Evolutionary conservation across 768 basidiomycete genomes (phyloP).

Genomic region (Clavaria fumosa): DNA sequence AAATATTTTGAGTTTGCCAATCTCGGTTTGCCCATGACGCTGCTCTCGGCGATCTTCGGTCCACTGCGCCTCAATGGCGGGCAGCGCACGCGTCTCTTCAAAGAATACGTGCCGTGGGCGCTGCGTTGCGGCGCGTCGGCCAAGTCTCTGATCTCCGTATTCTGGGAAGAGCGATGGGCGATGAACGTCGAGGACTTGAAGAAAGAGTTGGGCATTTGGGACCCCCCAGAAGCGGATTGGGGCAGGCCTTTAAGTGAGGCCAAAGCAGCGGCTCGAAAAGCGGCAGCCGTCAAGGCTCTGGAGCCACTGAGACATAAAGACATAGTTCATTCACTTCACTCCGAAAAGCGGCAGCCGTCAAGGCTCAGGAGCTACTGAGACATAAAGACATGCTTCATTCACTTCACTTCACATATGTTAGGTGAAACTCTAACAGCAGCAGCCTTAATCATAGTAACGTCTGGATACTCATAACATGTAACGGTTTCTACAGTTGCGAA

Average conservation of each 20-base stretch:
- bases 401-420: too few species aligned
- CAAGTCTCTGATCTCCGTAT: constrained; percentile 70
- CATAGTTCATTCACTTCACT: too few species aligned
- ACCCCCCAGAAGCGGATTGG: constrained; percentile 64
- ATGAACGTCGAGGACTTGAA: constrained; percentile 72
- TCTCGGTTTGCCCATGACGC: constrained; percentile 78
- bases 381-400: too few species aligned
- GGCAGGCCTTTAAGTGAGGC: constrained; percentile 50
- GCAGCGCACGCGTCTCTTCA: constrained; percentile 43
- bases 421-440: too few species aligned
- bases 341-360: too few species aligned
- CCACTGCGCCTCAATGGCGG: constrained; percentile 51
- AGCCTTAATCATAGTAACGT: too few species aligned
- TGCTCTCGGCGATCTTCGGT: constrained; percentile 63
- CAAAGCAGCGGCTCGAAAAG: constrained; percentile 26
- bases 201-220: constrained; percentile 71
- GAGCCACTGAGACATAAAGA: too few species aligned
- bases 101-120: constrained; percentile 89
- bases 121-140: constrained; percentile 65
- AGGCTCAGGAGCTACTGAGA: too few species aligned
- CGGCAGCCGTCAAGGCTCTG: too few species aligned
- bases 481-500: too few species aligned
- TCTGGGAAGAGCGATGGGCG: constrained; percentile 94
- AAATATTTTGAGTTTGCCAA: constrained; percentile 94
- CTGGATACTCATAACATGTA: too few species aligned